Base-by-base conservation (phyloP, 176 grass and related monocot genomes). In the Oryza longistaminata region DNA sequence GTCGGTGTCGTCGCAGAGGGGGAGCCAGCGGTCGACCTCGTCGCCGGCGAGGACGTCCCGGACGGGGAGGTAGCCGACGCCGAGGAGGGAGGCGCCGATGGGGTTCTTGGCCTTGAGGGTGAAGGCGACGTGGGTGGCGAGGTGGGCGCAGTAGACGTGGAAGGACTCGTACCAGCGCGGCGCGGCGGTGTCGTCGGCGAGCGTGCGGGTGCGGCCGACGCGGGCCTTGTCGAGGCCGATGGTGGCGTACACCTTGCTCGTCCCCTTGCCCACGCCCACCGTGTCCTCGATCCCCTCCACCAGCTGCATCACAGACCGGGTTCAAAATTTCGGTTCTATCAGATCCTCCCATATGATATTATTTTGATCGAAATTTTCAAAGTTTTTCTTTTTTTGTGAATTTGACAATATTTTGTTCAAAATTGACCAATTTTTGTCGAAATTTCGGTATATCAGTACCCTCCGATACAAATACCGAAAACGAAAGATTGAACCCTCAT, bases 131-230 rank as follows among this genome's bases (percentile, higher is more conserved):
- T 91, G 66, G 85, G 89, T 48, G 79, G 89, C 89, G 67, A 87
- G 70, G 74, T 94, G 92, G 0, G 92, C 92, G 66, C 92, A 94
- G 76, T 94, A 94, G 49, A 94, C 87, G 85, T 91, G 92, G 79
- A 94, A 94, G 4, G 89, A 91, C 42, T 94, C 89, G 11, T 55
- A 85, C 92, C 89, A 94, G 5, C 87, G 81, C 1, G 89, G 89
- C 25, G 19, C 87, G 1, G 72, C 16, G 40, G 86, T 69, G 24
- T 94, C 92, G 75, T 88, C 74, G 49, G 49, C 12, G 12, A 94
- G 64, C 11, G 43, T 89, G 26, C 89, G 81, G 24, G 92, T 94
- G 52, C 92, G 89, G 58, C 89, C 89, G 33, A 94, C 79, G 61
- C 81, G 89, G 17, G 92, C 44, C 78, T 90, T 87, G 62, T 72